Conservation (phyloP, 1,139 yeast species). For the Yamadazyma sp. region DNA sequence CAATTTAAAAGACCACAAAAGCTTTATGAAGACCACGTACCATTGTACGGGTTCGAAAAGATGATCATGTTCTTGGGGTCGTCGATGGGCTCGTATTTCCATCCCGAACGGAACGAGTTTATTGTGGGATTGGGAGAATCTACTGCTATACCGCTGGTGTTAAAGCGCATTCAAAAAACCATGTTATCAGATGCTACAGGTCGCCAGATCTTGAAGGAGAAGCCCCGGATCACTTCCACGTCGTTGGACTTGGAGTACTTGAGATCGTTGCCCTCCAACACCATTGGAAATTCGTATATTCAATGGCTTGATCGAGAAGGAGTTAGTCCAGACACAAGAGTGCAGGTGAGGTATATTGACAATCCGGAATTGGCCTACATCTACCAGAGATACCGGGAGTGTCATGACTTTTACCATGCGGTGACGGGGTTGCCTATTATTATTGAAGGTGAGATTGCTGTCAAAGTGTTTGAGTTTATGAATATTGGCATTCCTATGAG, state of each 20-base stretch:
- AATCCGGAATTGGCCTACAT: constrained; percentile 91
- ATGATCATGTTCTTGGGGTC: constrained; percentile 66
- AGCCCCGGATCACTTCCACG: constrained; percentile 80
- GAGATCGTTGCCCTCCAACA: constrained; percentile 59
- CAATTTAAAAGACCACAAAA: constrained; percentile 42
- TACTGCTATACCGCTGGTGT: constrained; percentile 72
- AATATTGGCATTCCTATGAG: constrained; percentile 96
- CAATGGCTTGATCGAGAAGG: constrained; percentile 85
- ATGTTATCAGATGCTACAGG: constrained; percentile 82
- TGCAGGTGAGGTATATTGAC: constrained; percentile 80
- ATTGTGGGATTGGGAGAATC: constrained; percentile 96
- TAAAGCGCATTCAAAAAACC: constrained; percentile 59
- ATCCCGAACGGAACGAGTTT: constrained; percentile 77
- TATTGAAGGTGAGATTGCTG: constrained; percentile 93
- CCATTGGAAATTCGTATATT: constrained; percentile 77
- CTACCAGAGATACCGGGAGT: constrained; percentile 89
- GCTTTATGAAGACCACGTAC: constrained; percentile 79
- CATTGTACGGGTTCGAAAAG: constrained; percentile 65
- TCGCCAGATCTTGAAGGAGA: constrained; percentile 69
- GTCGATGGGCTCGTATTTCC: constrained; percentile 78
- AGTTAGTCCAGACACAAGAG: constrained; percentile 92
- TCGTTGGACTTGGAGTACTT: constrained; percentile 65
- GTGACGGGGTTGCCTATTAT: constrained; percentile 86
- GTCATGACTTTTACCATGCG: constrained; percentile 96
- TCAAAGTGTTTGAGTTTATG: constrained; percentile 88